phyloP scores from a whole-genome alignment of 257 asterid genomes.

The Salvia hispanica region DNA sequence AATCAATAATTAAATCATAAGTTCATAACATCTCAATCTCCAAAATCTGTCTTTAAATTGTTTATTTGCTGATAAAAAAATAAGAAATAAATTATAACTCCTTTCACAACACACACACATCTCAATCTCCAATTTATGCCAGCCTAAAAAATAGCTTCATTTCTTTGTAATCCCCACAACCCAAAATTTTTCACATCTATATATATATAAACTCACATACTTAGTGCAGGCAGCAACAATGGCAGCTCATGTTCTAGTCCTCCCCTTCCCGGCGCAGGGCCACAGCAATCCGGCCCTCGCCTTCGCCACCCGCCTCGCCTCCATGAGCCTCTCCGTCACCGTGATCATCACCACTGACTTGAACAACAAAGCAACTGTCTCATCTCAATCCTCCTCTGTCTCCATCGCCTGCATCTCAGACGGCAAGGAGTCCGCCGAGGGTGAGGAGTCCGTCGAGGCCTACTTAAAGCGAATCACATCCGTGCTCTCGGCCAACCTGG shows the following conservation, averaged over 20 bases:
- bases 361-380: conserved; percentile 1
- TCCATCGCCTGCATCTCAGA: conserved; percentile 37
- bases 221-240: conserved; percentile 7
- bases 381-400: conserved; percentile 6
- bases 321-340: conserved; percentile 45
- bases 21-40: too few species aligned
- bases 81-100: too few species aligned
- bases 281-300: conserved; percentile 58
- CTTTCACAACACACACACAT: too few species aligned
- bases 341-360: conserved; percentile 31
- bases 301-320: conserved; percentile 48
- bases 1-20: too few species aligned
- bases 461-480: conserved; percentile 27
- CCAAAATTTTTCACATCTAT: too few species aligned
- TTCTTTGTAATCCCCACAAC: too few species aligned
- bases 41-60: too few species aligned
- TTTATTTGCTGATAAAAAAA: too few species aligned
- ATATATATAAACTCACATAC: too few species aligned
- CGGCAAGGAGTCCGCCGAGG: conserved; percentile 7
- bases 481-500: conserved; percentile 28
- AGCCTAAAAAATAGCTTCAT: too few species aligned
- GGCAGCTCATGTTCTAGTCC: too few species aligned
- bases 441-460: conserved; percentile 9
- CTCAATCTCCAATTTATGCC: too few species aligned
- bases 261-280: conserved; percentile 59